These are phyloP conservation scores for Penicillium verrucosum DNA, from an alignment of 2,329 filamentous ascomycete species.

Conservation along the genomic window DNA sequence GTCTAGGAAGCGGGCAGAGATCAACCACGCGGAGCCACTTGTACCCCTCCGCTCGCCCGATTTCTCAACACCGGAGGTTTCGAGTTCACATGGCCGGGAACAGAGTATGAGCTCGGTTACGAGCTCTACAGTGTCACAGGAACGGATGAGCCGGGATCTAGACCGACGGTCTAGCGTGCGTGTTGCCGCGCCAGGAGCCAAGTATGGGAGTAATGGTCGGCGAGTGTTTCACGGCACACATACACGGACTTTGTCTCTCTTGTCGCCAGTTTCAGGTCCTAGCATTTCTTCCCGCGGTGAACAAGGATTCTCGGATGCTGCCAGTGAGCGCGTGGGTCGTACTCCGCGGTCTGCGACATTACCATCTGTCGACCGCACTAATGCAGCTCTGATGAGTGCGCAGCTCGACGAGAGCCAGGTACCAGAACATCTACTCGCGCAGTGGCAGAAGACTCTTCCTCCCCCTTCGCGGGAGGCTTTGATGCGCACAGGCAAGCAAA, in stretches of 20 bases:
- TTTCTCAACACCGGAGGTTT: constrained; percentile 10
- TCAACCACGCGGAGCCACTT: constrained; percentile 58
- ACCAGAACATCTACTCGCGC: constrained; percentile 37
- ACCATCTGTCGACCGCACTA: constrained; percentile 38
- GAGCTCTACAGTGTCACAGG: constrained; percentile 28
- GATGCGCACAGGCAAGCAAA: constrained; percentile 64
- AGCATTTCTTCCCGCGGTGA: constrained; percentile 18
- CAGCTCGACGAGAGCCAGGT: constrained; percentile 21
- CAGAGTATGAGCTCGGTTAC: constrained; percentile 27
- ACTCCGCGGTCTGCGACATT: constrained; percentile 42
- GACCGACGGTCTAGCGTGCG: constrained; percentile 71
- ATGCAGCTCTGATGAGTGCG: constrained; percentile 19
- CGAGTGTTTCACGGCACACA: constrained; percentile 67
- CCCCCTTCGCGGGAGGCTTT: constrained; percentile 51
- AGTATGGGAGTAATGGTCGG: constrained; percentile 45
- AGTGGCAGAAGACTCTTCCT: constrained; percentile 44
- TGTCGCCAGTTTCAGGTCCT: constrained; percentile 58
- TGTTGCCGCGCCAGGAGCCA: constrained; percentile 35
- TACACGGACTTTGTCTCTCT: constrained; percentile 69
- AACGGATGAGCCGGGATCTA: constrained; percentile 56
- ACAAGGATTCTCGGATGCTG: constrained; percentile 14
- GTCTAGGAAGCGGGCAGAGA: constrained; percentile 69
- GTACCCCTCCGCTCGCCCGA: constrained; percentile 51
- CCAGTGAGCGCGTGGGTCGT: constrained; percentile 30
- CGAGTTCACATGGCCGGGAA: constrained; percentile 23